Evolutionary conservation across 2,329 filamentous ascomycete species (phyloP), one percentile per base, ranked within the genome.

Genomic region (Cladosporium oxysporum): DNA sequence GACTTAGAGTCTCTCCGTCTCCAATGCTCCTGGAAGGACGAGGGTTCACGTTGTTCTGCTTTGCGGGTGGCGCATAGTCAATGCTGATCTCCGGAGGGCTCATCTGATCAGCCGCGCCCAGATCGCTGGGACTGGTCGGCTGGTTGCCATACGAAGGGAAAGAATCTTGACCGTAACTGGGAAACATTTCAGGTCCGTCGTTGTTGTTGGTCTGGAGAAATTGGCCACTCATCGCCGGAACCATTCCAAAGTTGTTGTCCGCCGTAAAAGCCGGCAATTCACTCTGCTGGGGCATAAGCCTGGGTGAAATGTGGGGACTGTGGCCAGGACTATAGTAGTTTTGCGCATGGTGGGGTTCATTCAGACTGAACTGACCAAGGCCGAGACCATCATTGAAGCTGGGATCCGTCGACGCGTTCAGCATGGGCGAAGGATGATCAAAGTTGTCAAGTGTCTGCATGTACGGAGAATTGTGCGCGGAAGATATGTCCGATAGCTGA

Each of bases 71-170:
- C 18, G 93, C 93, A 77, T 92, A 93, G 76, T 97, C 91, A 72
- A 97, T 95, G 75, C 95, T 96, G 79, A 97, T 97, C 61, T 93
- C 91, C 0, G 93, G 93, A n/a, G 93, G 91, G 3, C 90, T 90
- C 89, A 96, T 95, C 71, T 91, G 85, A 59, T 89, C 87, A 55
- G 86, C 87, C 75, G 86, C 88, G 6, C 87, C 86, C 75, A 91
- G 85, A 66, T 93, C 90, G 33, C 71, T 70, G n/a, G 73, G 74
- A 57, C 73, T 75, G 29, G 69, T 70, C 8, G 69, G 67, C 60
- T 66, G 68, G 31, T 64, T 83, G 79, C 69, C 83, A 81, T 64
- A 83, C 80, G 68, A 78, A 3, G 81, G 80, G 64, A 83, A 83
- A 3, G 80, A 74, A 69, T 85, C 83, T 62, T 83, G 81, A 37